These are phyloP conservation scores for Ustilago nuda DNA, from an alignment of 1,284 basidiomycete species.

Conservation along the genomic window DNA sequence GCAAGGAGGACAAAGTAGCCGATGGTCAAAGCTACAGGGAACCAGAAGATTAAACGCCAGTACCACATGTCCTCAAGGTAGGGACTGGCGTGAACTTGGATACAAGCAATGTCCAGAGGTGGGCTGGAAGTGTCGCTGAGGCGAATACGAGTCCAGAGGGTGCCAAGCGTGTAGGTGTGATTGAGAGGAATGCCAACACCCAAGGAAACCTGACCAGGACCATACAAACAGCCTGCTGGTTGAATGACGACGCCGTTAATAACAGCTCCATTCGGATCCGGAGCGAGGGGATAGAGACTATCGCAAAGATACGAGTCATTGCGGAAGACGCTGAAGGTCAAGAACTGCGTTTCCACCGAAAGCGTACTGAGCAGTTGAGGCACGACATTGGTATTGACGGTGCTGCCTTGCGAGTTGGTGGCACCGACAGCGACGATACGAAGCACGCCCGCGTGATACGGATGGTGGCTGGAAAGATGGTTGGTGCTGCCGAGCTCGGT, in stretches of 20 bases:
- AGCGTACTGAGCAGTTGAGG: slow-evolving; percentile 52
- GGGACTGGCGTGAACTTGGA: slow-evolving; percentile 83
- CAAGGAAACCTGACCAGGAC: slow-evolving; percentile 80
- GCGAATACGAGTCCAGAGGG: slow-evolving; percentile 83
- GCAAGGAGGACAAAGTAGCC: slow-evolving; percentile 85
- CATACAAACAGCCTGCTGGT: slow-evolving; percentile 57
- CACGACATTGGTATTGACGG: slow-evolving; percentile 35
- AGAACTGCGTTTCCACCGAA: slow-evolving; percentile 51
- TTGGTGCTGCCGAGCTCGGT: slow-evolving; percentile 17
- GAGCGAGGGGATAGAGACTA: slow-evolving; percentile 51
- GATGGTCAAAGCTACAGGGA: slow-evolving; percentile 80
- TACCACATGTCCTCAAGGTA: slow-evolving; percentile 77
- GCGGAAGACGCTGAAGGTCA: slow-evolving; percentile 59
- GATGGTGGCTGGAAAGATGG: slow-evolving; percentile 23
- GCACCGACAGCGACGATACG: slow-evolving; percentile 59
- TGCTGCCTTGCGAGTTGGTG: slow-evolving; percentile 40
- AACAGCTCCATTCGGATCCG: slow-evolving; percentile 52
- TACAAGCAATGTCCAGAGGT: slow-evolving; percentile 80
- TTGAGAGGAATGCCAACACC: slow-evolving; percentile 80
- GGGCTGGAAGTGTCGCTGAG: slow-evolving; percentile 82
- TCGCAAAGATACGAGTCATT: slow-evolving; percentile 63
- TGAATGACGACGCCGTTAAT: slow-evolving; percentile 37
- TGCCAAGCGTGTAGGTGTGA: slow-evolving; percentile 80
- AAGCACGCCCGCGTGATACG: slow-evolving; percentile 41
- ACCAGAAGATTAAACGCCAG: slow-evolving; percentile 84